These are phyloP conservation scores for Naganishia randhawae DNA, from an alignment of 768 basidiomycete species.

Conservation along the genomic window DNA sequence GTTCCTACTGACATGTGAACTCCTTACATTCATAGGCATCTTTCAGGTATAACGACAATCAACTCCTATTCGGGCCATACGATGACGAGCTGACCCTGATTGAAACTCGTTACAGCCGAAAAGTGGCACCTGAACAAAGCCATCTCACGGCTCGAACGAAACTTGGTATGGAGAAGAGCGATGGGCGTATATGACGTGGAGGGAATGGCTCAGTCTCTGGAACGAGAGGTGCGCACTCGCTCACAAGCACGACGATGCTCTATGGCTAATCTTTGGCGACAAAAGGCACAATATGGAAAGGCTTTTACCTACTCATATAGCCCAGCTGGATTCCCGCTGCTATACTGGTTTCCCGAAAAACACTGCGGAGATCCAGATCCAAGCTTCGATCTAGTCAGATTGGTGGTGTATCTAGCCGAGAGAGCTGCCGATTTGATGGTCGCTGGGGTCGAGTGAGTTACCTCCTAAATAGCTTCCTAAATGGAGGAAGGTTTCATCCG, in stretches of 20 bases:
- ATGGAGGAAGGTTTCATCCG: too few relatives aligned
- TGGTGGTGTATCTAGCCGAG: constrained; percentile 45
- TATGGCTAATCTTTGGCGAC: background rate
- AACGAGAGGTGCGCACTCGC: constrained; percentile 37
- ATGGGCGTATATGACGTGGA: constrained; percentile 41
- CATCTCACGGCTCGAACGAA: constrained; percentile 39
- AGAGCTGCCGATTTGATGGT: constrained; percentile 44
- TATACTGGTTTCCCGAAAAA: constrained; percentile 19
- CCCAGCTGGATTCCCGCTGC: constrained; percentile 7
- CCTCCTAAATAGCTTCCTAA: too few relatives aligned
- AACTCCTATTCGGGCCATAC: background rate
- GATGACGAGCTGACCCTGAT: background rate
- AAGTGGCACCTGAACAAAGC: constrained; percentile 38
- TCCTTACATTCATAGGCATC: background rate
- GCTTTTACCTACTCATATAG: constrained; percentile 36
- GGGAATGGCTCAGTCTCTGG: constrained; percentile 37
- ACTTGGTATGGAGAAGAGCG: constrained; percentile 42
- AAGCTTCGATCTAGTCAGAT: constrained; percentile 24
- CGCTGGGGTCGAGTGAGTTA: constrained; percentile 37
- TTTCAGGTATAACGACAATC: background rate
- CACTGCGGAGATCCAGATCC: constrained; percentile 13
- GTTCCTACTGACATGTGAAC: too few relatives aligned
- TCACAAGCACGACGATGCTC: background rate
- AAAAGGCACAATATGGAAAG: constrained; percentile 29
- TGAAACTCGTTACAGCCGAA: constrained; percentile 30